phyloP scores from a whole-genome alignment of 768 basidiomycete genomes.

The Suillus clintonianus region DNA sequence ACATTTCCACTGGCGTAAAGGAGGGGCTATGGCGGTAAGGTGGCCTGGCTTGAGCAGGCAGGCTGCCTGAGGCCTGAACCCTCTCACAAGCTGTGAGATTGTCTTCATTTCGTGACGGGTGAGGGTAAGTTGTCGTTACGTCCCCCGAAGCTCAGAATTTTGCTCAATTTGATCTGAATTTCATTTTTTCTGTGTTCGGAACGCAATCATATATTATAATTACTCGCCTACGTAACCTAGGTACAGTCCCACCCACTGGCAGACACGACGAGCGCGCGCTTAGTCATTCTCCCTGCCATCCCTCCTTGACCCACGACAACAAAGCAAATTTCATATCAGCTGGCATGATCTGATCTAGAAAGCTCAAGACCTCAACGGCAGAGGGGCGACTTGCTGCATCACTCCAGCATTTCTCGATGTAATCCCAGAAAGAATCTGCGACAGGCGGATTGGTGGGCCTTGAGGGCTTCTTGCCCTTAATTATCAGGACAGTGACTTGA shows the following conservation, averaged over 20 bases:
- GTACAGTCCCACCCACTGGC: too few relatives aligned
- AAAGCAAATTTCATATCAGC: too few relatives aligned
- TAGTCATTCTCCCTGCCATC: too few relatives aligned
- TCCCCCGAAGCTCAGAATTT: not conserved
- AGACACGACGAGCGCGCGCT: too few relatives aligned
- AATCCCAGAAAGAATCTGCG: constrained; percentile 22
- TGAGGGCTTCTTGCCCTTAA: constrained; percentile 9
- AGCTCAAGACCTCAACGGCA: constrained; percentile 10
- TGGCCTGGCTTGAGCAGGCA: not conserved
- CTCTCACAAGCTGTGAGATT: not conserved
- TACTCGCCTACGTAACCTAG: too few relatives aligned
- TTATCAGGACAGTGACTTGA: constrained; percentile 26
- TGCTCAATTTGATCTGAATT: too few relatives aligned
- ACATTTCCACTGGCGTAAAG: not conserved
- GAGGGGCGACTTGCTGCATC: constrained; percentile 17
- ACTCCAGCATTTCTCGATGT: constrained; percentile 24
- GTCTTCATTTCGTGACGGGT: not conserved
- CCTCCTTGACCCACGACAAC: too few relatives aligned
- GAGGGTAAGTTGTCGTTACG: not conserved
- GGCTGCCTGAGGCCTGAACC: not conserved
- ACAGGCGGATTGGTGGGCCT: constrained; percentile 16
- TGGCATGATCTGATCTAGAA: constrained; percentile 5
- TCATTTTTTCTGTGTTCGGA: too few relatives aligned
- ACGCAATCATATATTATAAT: too few relatives aligned
- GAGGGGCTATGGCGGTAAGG: not conserved